Evolutionary conservation across 192 early-diverging fungal species (phyloP), one percentile per base, ranked within the genome.

Genomic region (Entomortierella beljakovae): DNA sequence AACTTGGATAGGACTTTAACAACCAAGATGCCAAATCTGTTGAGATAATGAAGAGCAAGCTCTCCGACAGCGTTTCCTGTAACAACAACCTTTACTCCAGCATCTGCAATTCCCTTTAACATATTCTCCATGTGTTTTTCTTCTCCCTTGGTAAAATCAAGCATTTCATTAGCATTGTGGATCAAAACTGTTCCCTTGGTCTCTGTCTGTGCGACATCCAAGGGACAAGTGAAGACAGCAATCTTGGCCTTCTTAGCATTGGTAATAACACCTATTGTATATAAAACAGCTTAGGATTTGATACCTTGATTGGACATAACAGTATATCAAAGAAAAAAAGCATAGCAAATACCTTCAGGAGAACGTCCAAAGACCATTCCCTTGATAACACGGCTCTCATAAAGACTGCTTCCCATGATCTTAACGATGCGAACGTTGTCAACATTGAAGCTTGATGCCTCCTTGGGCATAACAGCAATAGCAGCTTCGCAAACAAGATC

Each of bases 161-260:
- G 87, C 97, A 99, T 98, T 80, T 98, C 97, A 56, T 88, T 83
- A 49, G 97, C 97, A 81, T 93, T 97, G 75, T 96, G 92, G 82
- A 99, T 94, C 80, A 99, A 87, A 51, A 99, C 97, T 20, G 97
- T 99, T 55, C 97, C 97, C 91, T 99, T 99, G 46, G 97, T 99
- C 82, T 99, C 97, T 31, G 97, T 99, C 82, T 95, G 90, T 9
- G 93, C 85, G 54, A 96, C 90, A 80, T 99, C 97, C 53, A 99
- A 87, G 11, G 94, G 90, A 81, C 95, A 99, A 18, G 94, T 91
- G 80, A 96, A 99, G 69, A 99, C 92, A 43, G 94, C 97, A 32
- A 99, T 90, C 86, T 96, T 95, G 62, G 95, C 96, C 74, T 94
- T 92, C 43, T 77, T 84, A n/a, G 89, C 95, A 37, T 86, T 83